Base-by-base conservation (phyloP, 495 filamentous ascomycete species). In the Penicillium ochrochloron region DNA sequence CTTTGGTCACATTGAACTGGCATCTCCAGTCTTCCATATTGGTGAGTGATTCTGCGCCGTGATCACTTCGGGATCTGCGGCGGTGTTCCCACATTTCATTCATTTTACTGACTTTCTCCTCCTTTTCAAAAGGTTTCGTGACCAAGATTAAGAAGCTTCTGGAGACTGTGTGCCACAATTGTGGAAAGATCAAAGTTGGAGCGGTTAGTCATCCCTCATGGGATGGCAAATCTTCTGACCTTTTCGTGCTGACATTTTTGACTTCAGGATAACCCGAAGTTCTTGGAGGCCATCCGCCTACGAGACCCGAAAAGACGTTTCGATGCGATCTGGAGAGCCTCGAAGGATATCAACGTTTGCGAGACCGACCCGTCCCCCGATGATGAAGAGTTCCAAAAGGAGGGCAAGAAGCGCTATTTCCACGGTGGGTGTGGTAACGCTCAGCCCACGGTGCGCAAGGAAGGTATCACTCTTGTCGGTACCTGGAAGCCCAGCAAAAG, bases 91-190 rank as follows among this genome's bases (percentile, higher is more conserved):
- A 48, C 15, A 0, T 14, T 8, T n/a, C 29, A 11, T 48, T 14
- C 44, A 41, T 52, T 10, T 31, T 61, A 61, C 77, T 83, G 63
- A 84, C 74, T 61, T 60, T 33, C 31, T 33, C 31, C 8, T 60
- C 35, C 51, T 41, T 59, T n/a, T 44, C 15, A 62, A 12, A 67
- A 91, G 89, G 95, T 66, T 99, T 97, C 78, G 88, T 99, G 78
- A 93, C 90, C 66, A 97, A 97, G 79, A 92, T 94, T 71, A 98
- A 99, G 86, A 98, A 97, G 82, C 82, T 99, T 62, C 83, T 99
- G 67, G 95, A 99, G 84, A 93, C 91, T 35, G 94, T 98, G 72
- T 99, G 95, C 84, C 94, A 95, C 79, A 97, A 95, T 78, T 99
- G 95, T 83, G 92, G 93, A 76, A 97, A 92, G 84, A 90, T 98